Evolutionary conservation across 2,329 filamentous ascomycete species (phyloP).

Genomic region (Eurotiales sp.): DNA sequence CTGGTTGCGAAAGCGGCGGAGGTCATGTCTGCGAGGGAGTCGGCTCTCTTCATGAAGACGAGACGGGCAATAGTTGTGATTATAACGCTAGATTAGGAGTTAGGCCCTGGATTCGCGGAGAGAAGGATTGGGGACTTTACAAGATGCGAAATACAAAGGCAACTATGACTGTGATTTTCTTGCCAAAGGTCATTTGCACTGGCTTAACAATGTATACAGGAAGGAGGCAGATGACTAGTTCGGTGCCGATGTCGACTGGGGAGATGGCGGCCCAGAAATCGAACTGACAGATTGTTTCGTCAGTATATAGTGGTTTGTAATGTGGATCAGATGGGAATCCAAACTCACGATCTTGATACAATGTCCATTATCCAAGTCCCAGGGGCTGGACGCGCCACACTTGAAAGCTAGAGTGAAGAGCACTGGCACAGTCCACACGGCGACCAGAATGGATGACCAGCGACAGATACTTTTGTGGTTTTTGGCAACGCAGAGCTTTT

Average conservation of each 20-base stretch:
- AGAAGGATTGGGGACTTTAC: background rate
- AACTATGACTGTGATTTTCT: background rate
- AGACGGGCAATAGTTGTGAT: background rate
- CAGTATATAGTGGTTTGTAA: background rate
- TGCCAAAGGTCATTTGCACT: background rate
- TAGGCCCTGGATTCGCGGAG: background rate
- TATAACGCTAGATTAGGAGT: background rate
- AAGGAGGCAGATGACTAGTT: slow-evolving; percentile 5
- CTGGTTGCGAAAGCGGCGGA: slow-evolving; percentile 1
- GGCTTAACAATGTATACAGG: slow-evolving; percentile 1
- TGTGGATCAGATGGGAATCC: background rate
- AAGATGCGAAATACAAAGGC: background rate
- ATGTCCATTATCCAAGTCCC: slow-evolving; percentile 1
- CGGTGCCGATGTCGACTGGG: slow-evolving; percentile 1
- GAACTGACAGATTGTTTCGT: background rate
- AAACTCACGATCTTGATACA: slow-evolving; percentile 4
- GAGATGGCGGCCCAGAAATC: slow-evolving; percentile 5
- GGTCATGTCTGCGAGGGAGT: background rate
- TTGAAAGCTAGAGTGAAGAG: slow-evolving; percentile 5
- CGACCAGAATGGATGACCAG: slow-evolving; percentile 3
- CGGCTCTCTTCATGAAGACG: slow-evolving; percentile 4
- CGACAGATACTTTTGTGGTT: slow-evolving; percentile 1
- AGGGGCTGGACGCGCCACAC: background rate
- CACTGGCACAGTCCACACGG: slow-evolving; percentile 2
- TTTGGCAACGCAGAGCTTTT: background rate